Percentiles rank a stretch among this genome's conserved stretches.
These are phyloP conservation scores for Parachaetomium inaequale DNA, from an alignment of 495 filamentous ascomycete genomes.

Conservation along the genomic window DNA sequence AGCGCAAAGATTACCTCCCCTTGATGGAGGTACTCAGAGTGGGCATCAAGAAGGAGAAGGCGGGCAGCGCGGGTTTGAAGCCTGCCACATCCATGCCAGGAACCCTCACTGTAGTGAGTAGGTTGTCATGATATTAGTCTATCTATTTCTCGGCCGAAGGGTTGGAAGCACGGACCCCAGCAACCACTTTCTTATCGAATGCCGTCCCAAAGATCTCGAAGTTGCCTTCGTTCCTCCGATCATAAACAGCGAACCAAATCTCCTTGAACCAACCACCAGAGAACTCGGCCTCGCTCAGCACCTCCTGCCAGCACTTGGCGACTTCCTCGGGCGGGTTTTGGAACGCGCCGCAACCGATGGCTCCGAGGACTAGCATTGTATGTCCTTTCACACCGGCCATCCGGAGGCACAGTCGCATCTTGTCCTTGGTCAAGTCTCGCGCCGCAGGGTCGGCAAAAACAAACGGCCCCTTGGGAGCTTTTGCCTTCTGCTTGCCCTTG, in stretches of 20 bases:
- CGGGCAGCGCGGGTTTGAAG: background rate
- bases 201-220: constrained; percentile 48
- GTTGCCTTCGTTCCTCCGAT: constrained; percentile 46
- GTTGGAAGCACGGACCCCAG: background rate
- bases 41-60: constrained; percentile 26
- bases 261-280: constrained; percentile 54
- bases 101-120: background rate
- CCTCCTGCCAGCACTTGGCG: constrained; percentile 53
- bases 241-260: constrained; percentile 53
- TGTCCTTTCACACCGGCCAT: constrained; percentile 52
- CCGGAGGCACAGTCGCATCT: constrained; percentile 57
- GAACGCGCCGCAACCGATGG: constrained; percentile 64
- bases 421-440: constrained; percentile 49
- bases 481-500: background rate
- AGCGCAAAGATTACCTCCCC: constrained; percentile 25
- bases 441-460: constrained; percentile 35
- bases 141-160: background rate
- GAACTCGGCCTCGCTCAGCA: constrained; percentile 59
- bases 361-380: constrained; percentile 56
- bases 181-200: constrained; percentile 45
- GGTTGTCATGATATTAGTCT: constrained; percentile 2
- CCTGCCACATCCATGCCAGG: background rate
- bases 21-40: constrained; percentile 30
- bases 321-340: constrained; percentile 55
- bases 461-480: constrained; percentile 3